These are phyloP conservation scores for Erysimum pusillum DNA, from an alignment of 441 rosid species.

Conservation along the genomic window DNA sequence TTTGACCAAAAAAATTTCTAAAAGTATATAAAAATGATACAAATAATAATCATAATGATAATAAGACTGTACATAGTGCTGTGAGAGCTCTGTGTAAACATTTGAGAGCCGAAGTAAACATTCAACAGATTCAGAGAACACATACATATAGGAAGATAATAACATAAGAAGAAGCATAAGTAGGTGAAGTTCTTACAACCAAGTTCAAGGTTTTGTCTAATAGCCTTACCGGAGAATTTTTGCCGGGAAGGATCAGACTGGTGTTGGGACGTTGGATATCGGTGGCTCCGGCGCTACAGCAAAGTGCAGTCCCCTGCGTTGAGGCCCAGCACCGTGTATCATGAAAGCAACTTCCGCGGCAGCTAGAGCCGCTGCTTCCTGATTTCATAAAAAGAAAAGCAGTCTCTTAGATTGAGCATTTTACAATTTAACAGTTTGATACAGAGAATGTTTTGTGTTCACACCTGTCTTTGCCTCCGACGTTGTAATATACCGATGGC, in stretches of 20 bases:
- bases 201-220: conserved; percentile 28
- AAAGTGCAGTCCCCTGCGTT: conserved; percentile 72
- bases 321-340: conserved; percentile 68
- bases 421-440: conserved; percentile 7
- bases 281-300: conserved; percentile 67
- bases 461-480: conserved; percentile 94
- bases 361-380: conserved; percentile 94
- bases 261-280: conserved; percentile 53
- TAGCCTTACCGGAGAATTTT: conserved; percentile 36
- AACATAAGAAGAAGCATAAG: conserved; percentile 37
- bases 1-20: not conserved
- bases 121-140: conserved; percentile 30
- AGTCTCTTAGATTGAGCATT: conserved; percentile 8
- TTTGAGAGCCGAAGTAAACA: conserved; percentile 19
- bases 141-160: conserved; percentile 28
- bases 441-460: not conserved
- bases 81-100: conserved; percentile 30
- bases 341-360: conserved; percentile 89
- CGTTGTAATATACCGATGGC: conserved; percentile 91
- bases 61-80: conserved; percentile 38
- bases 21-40: not conserved
- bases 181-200: conserved; percentile 36
- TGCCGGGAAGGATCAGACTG: conserved; percentile 56
- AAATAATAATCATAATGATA: not conserved
- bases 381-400: conserved; percentile 38